Evolutionary conservation across 768 basidiomycete species (phyloP), one percentile per base, ranked within the genome.

Genomic region (Termitomyces sp.): DNA sequence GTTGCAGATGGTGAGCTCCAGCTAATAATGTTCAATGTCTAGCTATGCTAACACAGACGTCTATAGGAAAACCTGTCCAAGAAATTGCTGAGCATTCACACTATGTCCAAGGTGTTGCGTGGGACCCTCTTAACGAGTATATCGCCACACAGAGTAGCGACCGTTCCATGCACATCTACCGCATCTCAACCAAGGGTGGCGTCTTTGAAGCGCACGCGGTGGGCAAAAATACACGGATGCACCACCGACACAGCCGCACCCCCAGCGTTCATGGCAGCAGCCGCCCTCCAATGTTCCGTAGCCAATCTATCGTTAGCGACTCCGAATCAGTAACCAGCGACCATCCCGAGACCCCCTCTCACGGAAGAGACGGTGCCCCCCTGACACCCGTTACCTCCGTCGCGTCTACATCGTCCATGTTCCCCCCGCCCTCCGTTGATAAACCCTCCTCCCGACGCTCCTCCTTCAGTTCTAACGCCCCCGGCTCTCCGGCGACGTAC

Each of bases 141-240:
- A 92, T 99, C 59, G 95, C 97, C 4, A 98, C 97, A 0, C 97
- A 99, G 68, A 94, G 92, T 70, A 92, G 89, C 66, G 97, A 99
- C 72, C 82, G 96, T 45, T 90, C 94, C 21, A 96, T 98, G 84
- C 94, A 98, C 69, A 86, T 99, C 63, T 93, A 98, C 73, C 82
- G 83, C 60, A 85, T 98, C 62, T 83, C 84, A 8, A 83, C 83
- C 55, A 89, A 89, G 59, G 82, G 88, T 44, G 90, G 92, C n/a
- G 72, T 77, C 8, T 87, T 96, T 63, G 94, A 96, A 68, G 90
- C 90, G 8, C 92, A 97, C 63, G 90, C 95, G 2, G 82, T 97
- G 7, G 93, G 93, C 27, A 92, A 90, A 73, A 96, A 96, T 67
- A 82, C 86, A 12, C 83, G 88, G 53, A 84, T 94, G 78, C 71